Evolutionary conservation across 2,329 filamentous ascomycete genomes (phyloP), one percentile per base, ranked within the genome.

Genomic region (Fusarium subtropicale): DNA sequence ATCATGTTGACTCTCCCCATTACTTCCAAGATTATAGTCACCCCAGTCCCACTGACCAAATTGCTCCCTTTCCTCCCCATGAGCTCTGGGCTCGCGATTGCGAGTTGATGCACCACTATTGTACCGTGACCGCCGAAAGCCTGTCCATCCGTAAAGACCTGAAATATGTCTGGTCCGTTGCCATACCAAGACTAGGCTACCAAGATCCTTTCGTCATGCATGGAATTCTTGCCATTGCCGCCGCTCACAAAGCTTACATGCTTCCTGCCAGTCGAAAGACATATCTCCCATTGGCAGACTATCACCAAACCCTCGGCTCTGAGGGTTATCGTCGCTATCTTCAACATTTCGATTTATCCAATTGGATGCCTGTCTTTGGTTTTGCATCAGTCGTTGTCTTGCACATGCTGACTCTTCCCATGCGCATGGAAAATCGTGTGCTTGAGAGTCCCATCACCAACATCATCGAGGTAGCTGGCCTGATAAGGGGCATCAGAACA

Each of bases 301-400:
- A 76, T 36, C 72, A 78, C 26, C 75, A 76, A 44, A 76, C 74
- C 4, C 55, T 76, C 3, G 76, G 76, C 2, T 73, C 76, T 3
- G 75, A 77, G 20, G 72, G 73, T 2, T 78, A 77, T 38, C 74
- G 76, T 12, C 53, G 60, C 3, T 53, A 63, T 7, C 61, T 77
- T 9, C 62, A 69, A 16, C 41, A 60, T 7, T 60, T 75, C 11
- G 31, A 66, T 31, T 26, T 68, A 9, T 51, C 60, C 4, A 72
- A 68, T 39, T 75, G 72, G 68, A 56, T 65, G 39, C 77, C 80
- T n/a, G 74, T 80, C 38, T 79, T 81, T 38, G 80, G 77, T 69
- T 82, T 84, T 52, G 80, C 82, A 57, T 81, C 81, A 16, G 78
- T 77, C 6, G 78, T 77, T 52, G 76, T 81, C 4, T 16, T 77